Evolutionary conservation across 1,284 basidiomycete species (phyloP).

Genomic region (Cryptococcus sp.): DNA sequence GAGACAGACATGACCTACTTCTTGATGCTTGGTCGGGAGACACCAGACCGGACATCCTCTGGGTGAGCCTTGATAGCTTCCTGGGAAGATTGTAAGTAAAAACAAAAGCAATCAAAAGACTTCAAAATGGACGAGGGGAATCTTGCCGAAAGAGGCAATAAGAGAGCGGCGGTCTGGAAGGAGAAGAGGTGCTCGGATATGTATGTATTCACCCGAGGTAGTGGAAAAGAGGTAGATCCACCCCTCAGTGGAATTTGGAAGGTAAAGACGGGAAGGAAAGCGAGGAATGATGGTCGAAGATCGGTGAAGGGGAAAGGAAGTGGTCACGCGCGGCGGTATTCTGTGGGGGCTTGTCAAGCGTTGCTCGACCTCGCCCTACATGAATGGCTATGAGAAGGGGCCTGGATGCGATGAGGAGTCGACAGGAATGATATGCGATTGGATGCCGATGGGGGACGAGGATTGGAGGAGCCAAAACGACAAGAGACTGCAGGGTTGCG

Average conservation of each 20-base stretch:
- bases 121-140: neutral
- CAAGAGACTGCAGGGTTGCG: too few relatives aligned
- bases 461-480: too few relatives aligned
- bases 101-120: neutral
- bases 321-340: neutral
- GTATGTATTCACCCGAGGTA: neutral
- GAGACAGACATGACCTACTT: constrained; percentile 57
- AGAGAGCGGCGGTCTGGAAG: neutral
- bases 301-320: neutral
- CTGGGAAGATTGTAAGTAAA: constrained; percentile 20
- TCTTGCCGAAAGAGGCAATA: constrained; percentile 31
- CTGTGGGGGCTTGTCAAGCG: neutral
- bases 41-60: constrained; percentile 74
- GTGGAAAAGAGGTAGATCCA: neutral
- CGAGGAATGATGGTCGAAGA: neutral
- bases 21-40: constrained; percentile 88
- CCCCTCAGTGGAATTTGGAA: neutral
- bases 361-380: too few relatives aligned
- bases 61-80: constrained; percentile 73
- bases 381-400: too few relatives aligned
- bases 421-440: too few relatives aligned
- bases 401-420: too few relatives aligned
- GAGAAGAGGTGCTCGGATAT: neutral
- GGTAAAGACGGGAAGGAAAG: neutral
- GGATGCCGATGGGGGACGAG: too few relatives aligned